Conservation (phyloP, 1,284 basidiomycete genomes). For the Bondarzewia mesenterica region DNA sequence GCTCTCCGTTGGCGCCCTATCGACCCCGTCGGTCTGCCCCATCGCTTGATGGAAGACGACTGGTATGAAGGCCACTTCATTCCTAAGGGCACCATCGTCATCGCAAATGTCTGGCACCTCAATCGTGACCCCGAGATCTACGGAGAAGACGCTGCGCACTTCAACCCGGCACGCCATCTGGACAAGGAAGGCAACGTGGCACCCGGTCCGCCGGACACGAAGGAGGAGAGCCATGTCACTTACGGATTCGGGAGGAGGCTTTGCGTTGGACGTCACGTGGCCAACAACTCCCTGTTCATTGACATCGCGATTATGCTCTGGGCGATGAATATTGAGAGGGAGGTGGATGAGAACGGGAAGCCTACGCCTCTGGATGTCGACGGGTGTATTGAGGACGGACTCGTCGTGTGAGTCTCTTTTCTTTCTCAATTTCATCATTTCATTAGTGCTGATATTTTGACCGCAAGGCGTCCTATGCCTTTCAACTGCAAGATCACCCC, state of each 20-base stretch:
- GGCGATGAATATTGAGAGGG: conserved; percentile 9
- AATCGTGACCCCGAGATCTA: conserved; percentile 3
- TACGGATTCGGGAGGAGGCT: conserved; percentile 7
- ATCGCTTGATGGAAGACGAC: conserved; percentile 11
- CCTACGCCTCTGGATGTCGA: conserved; percentile 5
- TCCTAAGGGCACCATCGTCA: conserved; percentile 14
- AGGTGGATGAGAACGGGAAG: conserved; percentile 10
- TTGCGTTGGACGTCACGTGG: conserved; percentile 12
- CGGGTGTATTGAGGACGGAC: conserved; percentile 4
- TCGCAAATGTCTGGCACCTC: conserved; percentile 11
- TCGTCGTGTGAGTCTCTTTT: conserved; percentile 7
- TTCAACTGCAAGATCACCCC: neutral
- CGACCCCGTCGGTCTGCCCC: conserved; percentile 7
- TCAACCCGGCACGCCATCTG: conserved; percentile 4
- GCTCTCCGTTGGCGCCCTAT: conserved; percentile 10
- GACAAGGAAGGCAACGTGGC: neutral
- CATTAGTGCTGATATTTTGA: neutral
- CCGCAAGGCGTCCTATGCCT: neutral
- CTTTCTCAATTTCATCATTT: neutral
- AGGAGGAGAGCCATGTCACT: conserved; percentile 4
- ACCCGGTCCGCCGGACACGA: neutral
- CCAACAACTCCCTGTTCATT: conserved; percentile 14
- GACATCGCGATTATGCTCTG: conserved; percentile 12
- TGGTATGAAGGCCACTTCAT: conserved; percentile 17
- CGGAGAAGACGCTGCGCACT: neutral